Conservation (phyloP, 2,329 filamentous ascomycete genomes). For the Ophiostoma perfectum region DNA sequence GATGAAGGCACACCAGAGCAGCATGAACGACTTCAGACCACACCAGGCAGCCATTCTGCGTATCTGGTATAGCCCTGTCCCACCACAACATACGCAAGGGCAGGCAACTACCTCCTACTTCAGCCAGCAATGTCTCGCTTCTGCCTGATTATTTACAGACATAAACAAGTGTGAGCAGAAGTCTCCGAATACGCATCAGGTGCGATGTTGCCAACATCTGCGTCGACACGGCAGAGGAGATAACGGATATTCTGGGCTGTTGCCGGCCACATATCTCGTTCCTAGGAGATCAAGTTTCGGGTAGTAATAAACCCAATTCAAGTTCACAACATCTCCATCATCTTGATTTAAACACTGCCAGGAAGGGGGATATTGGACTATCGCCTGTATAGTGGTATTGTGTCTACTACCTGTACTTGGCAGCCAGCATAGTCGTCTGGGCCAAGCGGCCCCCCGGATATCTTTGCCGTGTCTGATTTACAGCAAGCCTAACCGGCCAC, state of each 20-base stretch:
- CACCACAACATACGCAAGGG: background rate
- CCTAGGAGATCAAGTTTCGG: background rate
- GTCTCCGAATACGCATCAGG: background rate
- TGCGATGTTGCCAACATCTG: background rate
- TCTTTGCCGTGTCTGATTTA: background rate
- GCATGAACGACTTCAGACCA: background rate
- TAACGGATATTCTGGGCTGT: background rate
- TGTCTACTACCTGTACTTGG: background rate
- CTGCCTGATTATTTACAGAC: background rate
- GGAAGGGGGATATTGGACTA: background rate
- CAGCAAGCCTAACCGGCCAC: conserved; percentile 31
- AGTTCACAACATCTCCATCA: background rate
- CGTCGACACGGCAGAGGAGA: background rate
- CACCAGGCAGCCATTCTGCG: background rate
- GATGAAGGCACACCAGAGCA: background rate
- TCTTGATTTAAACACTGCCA: background rate
- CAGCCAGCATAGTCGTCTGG: background rate
- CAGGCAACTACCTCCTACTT: background rate
- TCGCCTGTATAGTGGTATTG: background rate
- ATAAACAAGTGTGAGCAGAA: background rate
- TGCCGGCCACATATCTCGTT: background rate
- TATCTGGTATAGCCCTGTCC: background rate
- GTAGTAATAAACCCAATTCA: background rate
- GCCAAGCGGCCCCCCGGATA: background rate
- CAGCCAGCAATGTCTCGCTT: background rate